Conservation (phyloP, 345 rosid genomes). For the Boechera divaricarpa region DNA sequence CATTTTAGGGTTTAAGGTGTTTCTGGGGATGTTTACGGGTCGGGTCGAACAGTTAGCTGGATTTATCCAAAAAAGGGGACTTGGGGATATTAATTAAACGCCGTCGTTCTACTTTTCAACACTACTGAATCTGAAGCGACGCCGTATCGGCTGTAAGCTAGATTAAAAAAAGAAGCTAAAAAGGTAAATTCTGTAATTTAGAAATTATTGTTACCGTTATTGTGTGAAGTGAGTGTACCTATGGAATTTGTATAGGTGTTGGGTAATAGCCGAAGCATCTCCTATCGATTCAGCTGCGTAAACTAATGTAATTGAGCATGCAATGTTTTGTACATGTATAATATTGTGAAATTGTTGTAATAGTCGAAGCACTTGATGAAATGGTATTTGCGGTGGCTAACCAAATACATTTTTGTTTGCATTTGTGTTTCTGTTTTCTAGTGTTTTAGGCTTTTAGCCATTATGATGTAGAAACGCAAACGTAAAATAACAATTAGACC, state of each 20-base stretch:
- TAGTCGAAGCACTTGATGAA: too few relatives aligned
- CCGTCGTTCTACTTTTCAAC: not conserved
- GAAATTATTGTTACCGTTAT: too few relatives aligned
- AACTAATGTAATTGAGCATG: not conserved
- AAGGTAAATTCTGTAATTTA: too few relatives aligned
- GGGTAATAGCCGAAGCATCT: too few relatives aligned
- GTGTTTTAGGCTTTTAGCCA: too few relatives aligned
- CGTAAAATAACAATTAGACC: not conserved
- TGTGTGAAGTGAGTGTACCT: not conserved
- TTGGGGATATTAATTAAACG: not conserved
- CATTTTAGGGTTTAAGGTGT: constrained; percentile 32
- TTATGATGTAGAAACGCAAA: not conserved
- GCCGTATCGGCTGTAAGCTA: not conserved
- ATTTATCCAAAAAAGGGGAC: not conserved
- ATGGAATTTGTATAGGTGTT: too few relatives aligned
- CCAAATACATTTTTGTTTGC: too few relatives aligned
- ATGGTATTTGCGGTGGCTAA: too few relatives aligned
- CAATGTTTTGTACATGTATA: not conserved
- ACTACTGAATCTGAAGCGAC: not conserved
- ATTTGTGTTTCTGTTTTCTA: too few relatives aligned
- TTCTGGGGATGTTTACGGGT: constrained; percentile 19
- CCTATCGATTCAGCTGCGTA: too few relatives aligned
- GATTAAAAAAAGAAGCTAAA: too few relatives aligned
- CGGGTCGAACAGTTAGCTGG: constrained; percentile 26
- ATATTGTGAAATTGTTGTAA: too few relatives aligned